Base-by-base conservation (phyloP, 352 stramenopile species). In the Globisporangium iwayamae region DNA sequence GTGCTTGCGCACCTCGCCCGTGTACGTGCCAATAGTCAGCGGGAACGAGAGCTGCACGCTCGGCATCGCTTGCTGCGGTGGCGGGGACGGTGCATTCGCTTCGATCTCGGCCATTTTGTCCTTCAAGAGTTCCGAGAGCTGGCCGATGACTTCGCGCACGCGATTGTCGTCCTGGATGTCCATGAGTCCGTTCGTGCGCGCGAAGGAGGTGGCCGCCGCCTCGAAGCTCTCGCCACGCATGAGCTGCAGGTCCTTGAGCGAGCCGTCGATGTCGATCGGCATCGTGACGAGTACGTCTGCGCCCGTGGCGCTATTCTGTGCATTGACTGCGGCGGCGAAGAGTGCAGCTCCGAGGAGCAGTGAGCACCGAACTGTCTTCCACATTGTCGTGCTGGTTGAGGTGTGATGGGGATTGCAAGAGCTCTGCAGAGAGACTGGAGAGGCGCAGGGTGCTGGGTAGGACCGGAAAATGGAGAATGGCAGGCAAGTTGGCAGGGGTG, bases 221-320 rank as follows among this genome's bases (percentile, higher is more conserved):
- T 92, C 76, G 52, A 81, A 74, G 65, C 71, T 88, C 70, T 94
- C 81, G 22, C 85, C 85, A 4, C 74, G 78, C 60, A 91, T 65
- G 39, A 94, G 79, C 60, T 89, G 71, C 25, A 94, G 67, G 64
- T 94, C 72, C 36, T 72, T 75, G 6, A 79, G 30, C 14, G 65
- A 79, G 46, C 85, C 85, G 56, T 94, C 80, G 52, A 94, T 70
- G 25, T 71, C 67, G 62, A 94, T 71, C 13, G 81, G 70, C 71
- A 92, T 73, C 34, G 83, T 89, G 68, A 94, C 39, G 34, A 92
- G 66, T 56, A 91, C 83, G 65, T 94, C 85, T 30, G 61, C 25
- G 5, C 45, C 46, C 2, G 53, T 32, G 1, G 41, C 65, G 28
- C 50, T 56, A 57, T 61, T 82, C 54, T 76, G 67, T 2, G 66